Evolutionary conservation across 1,284 basidiomycete species (phyloP).

Genomic region (Ustilago nuda): DNA sequence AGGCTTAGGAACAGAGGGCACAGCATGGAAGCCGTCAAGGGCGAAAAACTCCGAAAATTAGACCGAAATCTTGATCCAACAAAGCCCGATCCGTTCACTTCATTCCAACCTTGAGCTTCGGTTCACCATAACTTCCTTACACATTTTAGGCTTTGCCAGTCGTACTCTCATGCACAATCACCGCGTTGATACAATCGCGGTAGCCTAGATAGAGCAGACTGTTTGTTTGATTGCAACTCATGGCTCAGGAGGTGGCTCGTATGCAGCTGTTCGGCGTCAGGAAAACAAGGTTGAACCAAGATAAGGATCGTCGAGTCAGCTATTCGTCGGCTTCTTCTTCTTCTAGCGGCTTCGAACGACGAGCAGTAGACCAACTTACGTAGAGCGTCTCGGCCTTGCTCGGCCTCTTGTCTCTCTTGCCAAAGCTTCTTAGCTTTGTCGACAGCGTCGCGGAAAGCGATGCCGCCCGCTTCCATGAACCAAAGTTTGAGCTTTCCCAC

Average conservation of each 20-base stretch:
- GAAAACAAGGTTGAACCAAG: not conserved
- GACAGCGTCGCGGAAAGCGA: slow-evolving; percentile 54
- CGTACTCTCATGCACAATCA: not conserved
- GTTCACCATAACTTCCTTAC: not conserved
- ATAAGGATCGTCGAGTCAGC: slow-evolving; percentile 1
- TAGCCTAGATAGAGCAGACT: not conserved
- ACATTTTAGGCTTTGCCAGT: slow-evolving; percentile 3
- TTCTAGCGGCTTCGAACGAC: not conserved
- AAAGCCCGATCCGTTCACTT: slow-evolving; percentile 6
- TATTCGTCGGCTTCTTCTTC: not conserved
- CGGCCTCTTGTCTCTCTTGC: slow-evolving; percentile 21
- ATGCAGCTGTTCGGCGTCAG: slow-evolving; percentile 18
- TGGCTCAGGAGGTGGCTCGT: slow-evolving; percentile 25
- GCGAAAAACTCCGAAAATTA: slow-evolving; percentile 19
- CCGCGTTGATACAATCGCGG: not conserved
- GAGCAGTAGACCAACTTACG: slow-evolving; percentile 28
- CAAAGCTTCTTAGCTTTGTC: slow-evolving; percentile 32
- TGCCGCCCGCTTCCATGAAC: slow-evolving; percentile 57
- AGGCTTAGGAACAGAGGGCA: not conserved
- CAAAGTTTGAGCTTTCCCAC: slow-evolving; percentile 58
- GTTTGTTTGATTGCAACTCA: not conserved
- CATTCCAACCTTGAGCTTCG: slow-evolving; percentile 7
- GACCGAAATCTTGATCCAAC: slow-evolving; percentile 12
- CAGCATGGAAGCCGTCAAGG: not conserved
- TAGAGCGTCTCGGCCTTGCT: slow-evolving; percentile 48